These are phyloP conservation scores for Chionographis japonica DNA, from an alignment of 106 monocot species.

Conservation along the genomic window DNA sequence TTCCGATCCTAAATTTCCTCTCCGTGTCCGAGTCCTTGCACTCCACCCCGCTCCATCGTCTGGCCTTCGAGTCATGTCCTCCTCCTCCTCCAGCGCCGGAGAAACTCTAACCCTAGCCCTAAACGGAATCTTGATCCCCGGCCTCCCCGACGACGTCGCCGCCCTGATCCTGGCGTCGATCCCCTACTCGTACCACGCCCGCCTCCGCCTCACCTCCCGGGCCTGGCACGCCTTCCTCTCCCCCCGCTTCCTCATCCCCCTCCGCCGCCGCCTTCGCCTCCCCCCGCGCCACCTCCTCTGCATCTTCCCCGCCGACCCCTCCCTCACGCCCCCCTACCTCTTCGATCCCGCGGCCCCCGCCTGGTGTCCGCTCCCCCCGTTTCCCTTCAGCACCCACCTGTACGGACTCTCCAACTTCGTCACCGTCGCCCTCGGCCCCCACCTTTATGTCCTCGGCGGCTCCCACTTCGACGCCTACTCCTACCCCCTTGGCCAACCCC, in stretches of 20 bases:
- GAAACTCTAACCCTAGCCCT: not conserved
- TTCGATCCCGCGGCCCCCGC: slow-evolving; percentile 56
- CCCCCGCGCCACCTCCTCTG: slow-evolving; percentile 40
- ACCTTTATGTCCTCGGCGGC: slow-evolving; percentile 63
- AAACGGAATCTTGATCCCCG: slow-evolving; percentile 51
- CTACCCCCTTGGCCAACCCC: slow-evolving; percentile 59
- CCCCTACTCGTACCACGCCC: slow-evolving; percentile 48
- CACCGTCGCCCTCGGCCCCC: slow-evolving; percentile 29
- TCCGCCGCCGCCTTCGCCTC: slow-evolving; percentile 36
- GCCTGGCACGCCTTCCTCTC: slow-evolving; percentile 43
- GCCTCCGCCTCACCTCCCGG: slow-evolving; percentile 48
- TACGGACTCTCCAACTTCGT: slow-evolving; percentile 60
- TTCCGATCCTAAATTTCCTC: too few relatives aligned
- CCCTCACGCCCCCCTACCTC: slow-evolving; percentile 51
- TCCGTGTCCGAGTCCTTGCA: too few relatives aligned
- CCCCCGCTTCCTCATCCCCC: slow-evolving; percentile 22
- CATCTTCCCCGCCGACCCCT: slow-evolving; percentile 68
- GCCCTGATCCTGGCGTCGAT: slow-evolving; percentile 59
- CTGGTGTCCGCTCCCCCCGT: slow-evolving; percentile 42
- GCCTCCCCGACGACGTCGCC: slow-evolving; percentile 71
- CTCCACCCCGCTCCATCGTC: not conserved
- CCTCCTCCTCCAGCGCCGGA: not conserved
- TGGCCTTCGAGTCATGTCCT: not conserved
- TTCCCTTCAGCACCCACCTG: slow-evolving; percentile 40
- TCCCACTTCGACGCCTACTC: slow-evolving; percentile 69